Evolutionary conservation across 768 basidiomycete genomes (phyloP), one percentile per base, ranked within the genome.

Genomic region (Leccinum longicurvipes): DNA sequence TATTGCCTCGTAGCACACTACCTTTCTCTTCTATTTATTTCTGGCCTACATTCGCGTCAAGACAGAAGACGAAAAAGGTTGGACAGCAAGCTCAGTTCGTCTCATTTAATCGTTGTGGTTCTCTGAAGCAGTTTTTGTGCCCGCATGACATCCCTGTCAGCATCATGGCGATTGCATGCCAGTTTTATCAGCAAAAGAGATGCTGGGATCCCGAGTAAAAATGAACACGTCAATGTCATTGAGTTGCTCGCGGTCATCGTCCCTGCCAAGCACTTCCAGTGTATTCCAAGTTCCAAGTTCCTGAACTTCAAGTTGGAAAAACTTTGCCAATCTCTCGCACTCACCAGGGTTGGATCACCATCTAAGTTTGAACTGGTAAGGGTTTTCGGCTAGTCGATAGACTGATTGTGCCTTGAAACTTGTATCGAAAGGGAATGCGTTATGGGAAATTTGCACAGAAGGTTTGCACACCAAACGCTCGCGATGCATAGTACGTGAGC

Each of bases 91-190:
- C 4, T 28, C 21, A 5, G 21, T 14, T 29, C n/a, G 21, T 24
- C 25, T 11, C 32, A 27, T 23, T 41, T 3, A 52, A 2, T 44
- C 48, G 28, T 45, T 7, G 12, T 21, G 31, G 44, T 51, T n/a
- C 3, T 31, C 14, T 48, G 34, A 68, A 64, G 55, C 54, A 24
- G 65, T 63, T 25, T 45, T 67, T 47, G 58, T 65, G 7, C 14
- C 50, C 60, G 24, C 61, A 57, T 28, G 66, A 67, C 41, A 51
- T 71, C 24, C 61, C 65, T 17, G 47, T 71, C 29, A n/a, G n/a
- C n/a, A 51, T 63, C 41, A 49, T 57, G 47, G 57, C 52, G 14
- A 60, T 64, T n/a, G 39, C 21, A 19, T 63, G 62, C 34, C 55
- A 49, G 32, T 4, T 57, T 31, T 62, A 19, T 57, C 54, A 21